phyloP scores from a whole-genome alignment of 331 rosid genomes.

The Malus hybrid region DNA sequence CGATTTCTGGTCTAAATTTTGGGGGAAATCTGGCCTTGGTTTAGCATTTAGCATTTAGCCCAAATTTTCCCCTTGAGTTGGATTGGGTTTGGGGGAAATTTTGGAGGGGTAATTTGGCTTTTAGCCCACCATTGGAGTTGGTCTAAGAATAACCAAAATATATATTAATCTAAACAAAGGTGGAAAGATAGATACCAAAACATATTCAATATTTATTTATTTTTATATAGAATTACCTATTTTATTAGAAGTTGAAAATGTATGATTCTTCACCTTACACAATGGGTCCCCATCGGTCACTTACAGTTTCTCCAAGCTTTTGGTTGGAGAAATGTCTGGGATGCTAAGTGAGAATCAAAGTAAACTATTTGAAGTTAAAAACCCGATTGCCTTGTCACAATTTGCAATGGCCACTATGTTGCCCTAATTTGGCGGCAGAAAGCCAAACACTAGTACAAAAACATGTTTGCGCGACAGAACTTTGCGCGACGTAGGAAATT shows the following conservation, averaged over 20 bases:
- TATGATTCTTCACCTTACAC: background rate
- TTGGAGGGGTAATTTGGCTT: no score
- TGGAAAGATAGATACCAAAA: background rate
- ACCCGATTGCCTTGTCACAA: constrained; percentile 11
- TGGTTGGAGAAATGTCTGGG: constrained; percentile 2
- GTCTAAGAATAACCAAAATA: no score
- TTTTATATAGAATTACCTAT: background rate
- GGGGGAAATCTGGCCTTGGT: no score
- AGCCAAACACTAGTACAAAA: no score
- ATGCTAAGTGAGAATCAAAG: constrained; percentile 13
- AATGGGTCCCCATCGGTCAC: background rate
- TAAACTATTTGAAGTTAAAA: background rate
- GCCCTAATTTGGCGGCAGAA: background rate
- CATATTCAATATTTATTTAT: no score
- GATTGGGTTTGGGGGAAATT: no score
- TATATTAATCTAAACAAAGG: background rate
- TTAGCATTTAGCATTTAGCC: no score
- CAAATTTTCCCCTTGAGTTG: no score
- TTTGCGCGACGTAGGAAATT: no score
- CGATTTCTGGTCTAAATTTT: no score
- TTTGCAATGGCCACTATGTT: background rate
- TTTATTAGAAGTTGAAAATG: background rate
- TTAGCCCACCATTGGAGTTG: no score
- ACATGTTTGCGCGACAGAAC: no score
- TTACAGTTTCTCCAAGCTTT: constrained; percentile 7